Base-by-base conservation (phyloP, 1,139 yeast genomes). In the Yamadazyma triangularis region DNA sequence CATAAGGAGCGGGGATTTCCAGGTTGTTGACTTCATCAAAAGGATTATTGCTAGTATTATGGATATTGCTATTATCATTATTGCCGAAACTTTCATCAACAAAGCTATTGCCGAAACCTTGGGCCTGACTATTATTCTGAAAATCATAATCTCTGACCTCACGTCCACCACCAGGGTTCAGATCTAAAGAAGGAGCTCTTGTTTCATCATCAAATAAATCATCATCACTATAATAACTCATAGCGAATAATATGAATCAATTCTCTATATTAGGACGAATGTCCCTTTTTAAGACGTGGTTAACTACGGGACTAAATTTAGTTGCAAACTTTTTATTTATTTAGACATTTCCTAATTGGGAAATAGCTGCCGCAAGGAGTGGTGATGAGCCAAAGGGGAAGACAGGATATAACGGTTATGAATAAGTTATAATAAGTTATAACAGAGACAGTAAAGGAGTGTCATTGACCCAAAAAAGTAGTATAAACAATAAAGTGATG, bases 191-290 rank as follows among this genome's bases (percentile, higher is more conserved):
- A 7, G 20, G 9, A 7, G 34, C 32, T 15, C 29, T 26, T 15
- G 35, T 26, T 16, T 39, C 30, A 4, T 29, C 30, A 14, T 34
- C 42, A 26, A 40, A 40, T 22, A 38, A 37, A 26, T 40, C 44
- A 23, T 40, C 44, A 9, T 40, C 44, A 25, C 40, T 36, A 13
- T 27, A 28, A 22, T 31, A 18, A 18, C 20, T 18, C 20, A 18
- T 18, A 18, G 20, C 9, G 6, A 6, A 7, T 18, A 18, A 18
- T 18, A n/a, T n/a, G n/a, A n/a, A n/a, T n/a, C n/a, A n/a, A n/a
- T n/a, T n/a, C n/a, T 18, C 20, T 18, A 7, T 18, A 7, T 9
- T 18, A 9, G 20, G 9, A 18, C 9, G 6, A 9, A 18, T 18
- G 20, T 9, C 9, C 20, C 20, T 18, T 18, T 18, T 18, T 18